Percentiles rank a stretch among this genome's conserved stretches.
Conservation (phyloP, 1,284 basidiomycete species). For the Acaromyces ingoldii region DNA sequence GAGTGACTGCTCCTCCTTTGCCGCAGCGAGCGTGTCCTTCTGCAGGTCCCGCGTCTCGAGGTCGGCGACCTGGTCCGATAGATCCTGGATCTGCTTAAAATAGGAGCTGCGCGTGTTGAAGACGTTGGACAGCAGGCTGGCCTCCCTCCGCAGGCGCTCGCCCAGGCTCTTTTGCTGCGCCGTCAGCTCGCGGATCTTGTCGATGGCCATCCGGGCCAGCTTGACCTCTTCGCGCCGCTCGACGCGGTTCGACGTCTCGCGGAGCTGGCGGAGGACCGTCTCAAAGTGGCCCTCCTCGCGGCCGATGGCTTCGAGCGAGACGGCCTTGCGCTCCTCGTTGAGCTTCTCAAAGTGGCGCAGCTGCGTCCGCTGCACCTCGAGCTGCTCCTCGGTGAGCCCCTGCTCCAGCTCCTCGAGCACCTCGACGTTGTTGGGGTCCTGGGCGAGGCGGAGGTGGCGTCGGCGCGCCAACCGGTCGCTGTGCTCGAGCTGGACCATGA, state of each 20-base stretch:
- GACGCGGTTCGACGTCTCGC: constrained; percentile 15
- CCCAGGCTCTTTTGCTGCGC: constrained; percentile 22
- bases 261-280: constrained; percentile 16
- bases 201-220: constrained; percentile 14
- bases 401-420: constrained; percentile 15
- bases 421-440: constrained; percentile 14
- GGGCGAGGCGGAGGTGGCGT: constrained; percentile 12
- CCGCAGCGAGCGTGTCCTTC: constrained; percentile 12
- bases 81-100: constrained; percentile 44
- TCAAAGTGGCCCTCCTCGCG: constrained; percentile 12
- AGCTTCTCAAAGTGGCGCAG: constrained; percentile 34
- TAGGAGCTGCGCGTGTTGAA: constrained; percentile 40
- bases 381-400: constrained; percentile 20
- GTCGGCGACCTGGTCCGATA: constrained; percentile 43
- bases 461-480: constrained; percentile 14
- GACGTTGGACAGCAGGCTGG: constrained; percentile 16
- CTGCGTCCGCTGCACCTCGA: constrained; percentile 30
- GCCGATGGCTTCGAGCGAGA: constrained; percentile 7
- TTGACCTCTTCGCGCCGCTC: constrained; percentile 17
- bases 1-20: constrained; percentile 22
- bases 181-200: constrained; percentile 17
- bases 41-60: constrained; percentile 21
- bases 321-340: constrained; percentile 24
- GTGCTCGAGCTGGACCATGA: constrained; percentile 34
- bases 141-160: constrained; percentile 24